A percentile compares a stretch with the other conserved stretches of the same genome.
Conservation (phyloP, 1,284 basidiomycete species). For the Farysia itapuensis region DNA sequence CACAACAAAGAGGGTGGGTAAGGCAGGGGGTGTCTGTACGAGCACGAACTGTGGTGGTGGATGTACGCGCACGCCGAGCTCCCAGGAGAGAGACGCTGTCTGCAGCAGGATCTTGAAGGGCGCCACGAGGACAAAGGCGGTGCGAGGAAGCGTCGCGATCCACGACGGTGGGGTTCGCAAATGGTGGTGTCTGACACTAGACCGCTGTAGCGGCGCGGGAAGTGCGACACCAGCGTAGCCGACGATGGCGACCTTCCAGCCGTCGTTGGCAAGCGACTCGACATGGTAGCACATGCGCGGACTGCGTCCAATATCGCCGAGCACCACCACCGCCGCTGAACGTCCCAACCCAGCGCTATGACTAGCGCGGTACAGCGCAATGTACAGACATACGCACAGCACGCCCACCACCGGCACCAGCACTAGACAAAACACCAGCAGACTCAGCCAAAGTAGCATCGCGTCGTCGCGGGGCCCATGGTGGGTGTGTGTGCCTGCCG, state of each 20-base stretch:
- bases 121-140: conserved; percentile 72
- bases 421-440: conserved; percentile 19
- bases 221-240: conserved; percentile 67
- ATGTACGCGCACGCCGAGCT: conserved; percentile 64
- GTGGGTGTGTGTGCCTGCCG: too few species aligned
- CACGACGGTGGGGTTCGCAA: conserved; percentile 68
- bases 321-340: conserved; percentile 78
- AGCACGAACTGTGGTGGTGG: conserved; percentile 80
- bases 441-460: conserved; percentile 26
- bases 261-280: conserved; percentile 79
- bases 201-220: conserved; percentile 29
- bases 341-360: conserved; percentile 21
- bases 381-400: conserved; percentile 42
- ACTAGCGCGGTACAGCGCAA: conserved; percentile 30
- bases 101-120: conserved; percentile 72
- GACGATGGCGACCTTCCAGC: conserved; percentile 78
- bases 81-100: conserved; percentile 38
- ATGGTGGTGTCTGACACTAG: conserved; percentile 62
- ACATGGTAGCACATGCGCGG: conserved; percentile 99
- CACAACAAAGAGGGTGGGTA: conserved; percentile 86
- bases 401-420: conserved; percentile 21
- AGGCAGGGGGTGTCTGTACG: conserved; percentile 93
- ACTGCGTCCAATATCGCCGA: conserved; percentile 92
- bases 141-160: conserved; percentile 65
- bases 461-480: too few species aligned